phyloP scores from a whole-genome alignment of 2,329 filamentous ascomycete genomes.

The Penicillium occitanis region DNA sequence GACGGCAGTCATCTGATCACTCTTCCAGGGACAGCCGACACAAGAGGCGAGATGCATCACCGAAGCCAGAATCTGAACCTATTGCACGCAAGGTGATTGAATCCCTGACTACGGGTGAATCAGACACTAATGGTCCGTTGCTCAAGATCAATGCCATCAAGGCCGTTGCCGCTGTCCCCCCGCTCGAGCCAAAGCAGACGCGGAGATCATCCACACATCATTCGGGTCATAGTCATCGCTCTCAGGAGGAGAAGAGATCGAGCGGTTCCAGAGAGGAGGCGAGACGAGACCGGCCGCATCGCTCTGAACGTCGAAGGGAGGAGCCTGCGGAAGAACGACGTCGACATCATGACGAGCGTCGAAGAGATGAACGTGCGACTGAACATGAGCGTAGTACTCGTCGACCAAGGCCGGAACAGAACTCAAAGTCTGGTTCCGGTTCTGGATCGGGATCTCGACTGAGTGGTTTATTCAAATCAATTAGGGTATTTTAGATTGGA shows the following conservation, averaged over 20 bases:
- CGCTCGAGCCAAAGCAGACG: not conserved
- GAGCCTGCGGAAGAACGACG: constrained; percentile 17
- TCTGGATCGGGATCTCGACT: constrained; percentile 15
- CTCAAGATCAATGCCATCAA: constrained; percentile 40
- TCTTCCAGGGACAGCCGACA: constrained; percentile 29
- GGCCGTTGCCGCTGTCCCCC: constrained; percentile 30
- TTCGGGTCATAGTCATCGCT: constrained; percentile 27
- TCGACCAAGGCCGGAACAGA: constrained; percentile 13
- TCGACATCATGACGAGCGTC: constrained; percentile 21
- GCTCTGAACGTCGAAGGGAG: constrained; percentile 18
- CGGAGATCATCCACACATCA: constrained; percentile 33
- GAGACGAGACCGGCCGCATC: constrained; percentile 21
- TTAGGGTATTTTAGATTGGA: constrained; percentile 19
- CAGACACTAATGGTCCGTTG: constrained; percentile 41
- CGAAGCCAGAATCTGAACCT: constrained; percentile 24
- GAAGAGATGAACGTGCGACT: constrained; percentile 16
- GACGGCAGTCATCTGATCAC: constrained; percentile 27
- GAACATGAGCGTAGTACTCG: constrained; percentile 16
- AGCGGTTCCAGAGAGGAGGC: constrained; percentile 21
- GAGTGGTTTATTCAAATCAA: constrained; percentile 21
- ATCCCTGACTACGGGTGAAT: constrained; percentile 43
- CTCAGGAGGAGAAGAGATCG: constrained; percentile 21
- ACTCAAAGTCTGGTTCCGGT: constrained; percentile 13
- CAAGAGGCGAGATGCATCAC: constrained; percentile 28
- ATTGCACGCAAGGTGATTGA: constrained; percentile 32